phyloP scores from a whole-genome alignment of 2,329 filamentous ascomycete genomes.

The Diplodia seriata region DNA sequence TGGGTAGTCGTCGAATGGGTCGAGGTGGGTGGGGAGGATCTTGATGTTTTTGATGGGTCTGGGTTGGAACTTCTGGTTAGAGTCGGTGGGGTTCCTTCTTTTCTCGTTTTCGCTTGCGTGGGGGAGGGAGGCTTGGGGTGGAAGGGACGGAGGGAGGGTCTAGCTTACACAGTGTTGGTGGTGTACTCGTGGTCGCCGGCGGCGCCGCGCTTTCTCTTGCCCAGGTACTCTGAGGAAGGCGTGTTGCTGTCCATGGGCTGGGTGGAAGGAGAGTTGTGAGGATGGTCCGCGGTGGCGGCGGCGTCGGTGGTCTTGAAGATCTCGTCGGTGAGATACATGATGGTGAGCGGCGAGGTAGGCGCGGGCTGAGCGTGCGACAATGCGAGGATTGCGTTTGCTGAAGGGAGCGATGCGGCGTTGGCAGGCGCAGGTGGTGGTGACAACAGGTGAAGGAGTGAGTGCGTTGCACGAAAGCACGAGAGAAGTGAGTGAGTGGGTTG shows the following conservation, averaged over 20 bases:
- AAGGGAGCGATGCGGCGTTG: slow-evolving; percentile 10
- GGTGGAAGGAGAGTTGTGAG: neutral
- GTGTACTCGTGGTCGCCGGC: slow-evolving; percentile 20
- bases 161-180: slow-evolving; percentile 16
- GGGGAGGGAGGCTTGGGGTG: too few relatives aligned
- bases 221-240: slow-evolving; percentile 12
- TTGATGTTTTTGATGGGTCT: slow-evolving; percentile 30
- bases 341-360: too few relatives aligned
- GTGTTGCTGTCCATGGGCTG: neutral
- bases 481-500: slow-evolving; percentile 18
- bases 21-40: slow-evolving; percentile 9
- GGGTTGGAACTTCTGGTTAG: neutral
- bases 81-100: neutral
- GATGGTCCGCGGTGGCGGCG: neutral
- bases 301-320: slow-evolving; percentile 24
- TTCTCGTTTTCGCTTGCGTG: neutral
- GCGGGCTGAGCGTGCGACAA: neutral
- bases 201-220: slow-evolving; percentile 29
- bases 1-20: neutral
- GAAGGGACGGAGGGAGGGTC: neutral
- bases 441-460: slow-evolving; percentile 11
- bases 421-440: neutral
- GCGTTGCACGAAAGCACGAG: slow-evolving; percentile 14
- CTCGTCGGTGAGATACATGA: slow-evolving; percentile 31
- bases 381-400: neutral